These are phyloP conservation scores for Aspergillus cejpii DNA, from an alignment of 2,329 filamentous ascomycete genomes.

Conservation along the genomic window DNA sequence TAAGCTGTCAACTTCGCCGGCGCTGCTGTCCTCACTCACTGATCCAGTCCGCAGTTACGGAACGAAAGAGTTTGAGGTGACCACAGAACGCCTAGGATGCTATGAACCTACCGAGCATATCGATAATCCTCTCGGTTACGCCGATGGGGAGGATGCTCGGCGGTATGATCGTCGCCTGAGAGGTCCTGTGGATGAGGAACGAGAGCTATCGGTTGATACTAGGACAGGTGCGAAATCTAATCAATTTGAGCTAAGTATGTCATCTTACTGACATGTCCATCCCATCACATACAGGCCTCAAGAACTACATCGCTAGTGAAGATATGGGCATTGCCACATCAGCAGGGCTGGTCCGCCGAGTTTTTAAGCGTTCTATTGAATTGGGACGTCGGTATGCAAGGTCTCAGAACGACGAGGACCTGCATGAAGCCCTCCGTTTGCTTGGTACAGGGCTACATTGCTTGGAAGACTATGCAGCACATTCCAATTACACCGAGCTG, in stretches of 20 bases:
- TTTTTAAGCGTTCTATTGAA: conserved; percentile 68
- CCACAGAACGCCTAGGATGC: conserved; percentile 67
- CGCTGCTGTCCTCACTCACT: not conserved
- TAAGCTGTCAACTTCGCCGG: conserved; percentile 38
- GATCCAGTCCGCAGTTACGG: conserved; percentile 42
- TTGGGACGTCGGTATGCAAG: conserved; percentile 68
- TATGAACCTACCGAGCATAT: conserved; percentile 81
- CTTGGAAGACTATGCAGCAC: conserved; percentile 84
- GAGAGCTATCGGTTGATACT: conserved; percentile 72
- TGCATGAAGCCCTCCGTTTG: conserved; percentile 78
- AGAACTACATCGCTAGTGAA: conserved; percentile 93
- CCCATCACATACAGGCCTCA: conserved; percentile 50
- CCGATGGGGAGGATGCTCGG: conserved; percentile 77
- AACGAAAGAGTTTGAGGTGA: conserved; percentile 79
- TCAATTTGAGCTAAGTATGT: not conserved
- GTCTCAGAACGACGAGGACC: conserved; percentile 63
- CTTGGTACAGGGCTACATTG: conserved; percentile 86
- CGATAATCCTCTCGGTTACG: conserved; percentile 74
- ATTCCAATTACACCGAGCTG: conserved; percentile 88
- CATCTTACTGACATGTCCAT: not conserved
- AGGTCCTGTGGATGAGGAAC: conserved; percentile 69
- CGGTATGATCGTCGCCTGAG: conserved; percentile 75
- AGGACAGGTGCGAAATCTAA: conserved; percentile 48
- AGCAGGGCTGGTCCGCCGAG: conserved; percentile 64
- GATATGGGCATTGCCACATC: conserved; percentile 71